These are phyloP conservation scores for Hordeum marinum DNA, from an alignment of 176 grass and related monocot species.

Conservation along the genomic window DNA sequence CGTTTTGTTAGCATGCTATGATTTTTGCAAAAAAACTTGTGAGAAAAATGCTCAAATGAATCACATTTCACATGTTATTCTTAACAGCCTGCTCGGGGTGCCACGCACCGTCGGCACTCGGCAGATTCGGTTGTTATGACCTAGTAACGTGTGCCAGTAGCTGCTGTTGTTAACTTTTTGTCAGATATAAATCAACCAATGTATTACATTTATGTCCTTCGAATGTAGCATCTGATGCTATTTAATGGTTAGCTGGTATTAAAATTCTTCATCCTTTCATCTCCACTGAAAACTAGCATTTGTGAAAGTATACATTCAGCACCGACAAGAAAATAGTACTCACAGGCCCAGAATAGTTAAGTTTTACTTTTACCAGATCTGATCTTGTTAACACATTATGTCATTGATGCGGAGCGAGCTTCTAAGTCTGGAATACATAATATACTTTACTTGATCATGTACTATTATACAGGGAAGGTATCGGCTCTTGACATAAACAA, in stretches of 20 bases:
- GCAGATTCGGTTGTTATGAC: slow-evolving; percentile 11
- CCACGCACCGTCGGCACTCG: background rate
- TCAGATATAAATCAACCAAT: background rate
- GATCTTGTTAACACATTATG: background rate
- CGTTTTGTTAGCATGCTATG: background rate
- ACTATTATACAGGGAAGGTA: slow-evolving; percentile 58
- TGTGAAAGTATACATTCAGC: slow-evolving; percentile 3
- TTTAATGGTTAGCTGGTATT: background rate
- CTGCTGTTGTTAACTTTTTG: background rate
- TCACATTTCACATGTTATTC: background rate
- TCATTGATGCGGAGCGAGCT: background rate
- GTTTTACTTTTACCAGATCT: background rate
- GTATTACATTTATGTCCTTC: slow-evolving; percentile 6
- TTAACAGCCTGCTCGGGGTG: slow-evolving; percentile 2
- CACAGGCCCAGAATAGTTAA: background rate
- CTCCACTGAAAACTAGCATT: background rate
- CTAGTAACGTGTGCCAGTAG: background rate
- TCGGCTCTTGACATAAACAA: slow-evolving; percentile 84
- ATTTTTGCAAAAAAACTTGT: background rate
- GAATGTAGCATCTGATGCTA: background rate
- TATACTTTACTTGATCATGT: slow-evolving; percentile 11
- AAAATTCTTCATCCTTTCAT: background rate
- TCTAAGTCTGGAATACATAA: background rate
- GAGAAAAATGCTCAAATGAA: slow-evolving; percentile 4
- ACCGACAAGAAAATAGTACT: background rate